phyloP scores from a whole-genome alignment of 2,329 filamentous ascomycete genomes.

The Fusarium drepaniforme region DNA sequence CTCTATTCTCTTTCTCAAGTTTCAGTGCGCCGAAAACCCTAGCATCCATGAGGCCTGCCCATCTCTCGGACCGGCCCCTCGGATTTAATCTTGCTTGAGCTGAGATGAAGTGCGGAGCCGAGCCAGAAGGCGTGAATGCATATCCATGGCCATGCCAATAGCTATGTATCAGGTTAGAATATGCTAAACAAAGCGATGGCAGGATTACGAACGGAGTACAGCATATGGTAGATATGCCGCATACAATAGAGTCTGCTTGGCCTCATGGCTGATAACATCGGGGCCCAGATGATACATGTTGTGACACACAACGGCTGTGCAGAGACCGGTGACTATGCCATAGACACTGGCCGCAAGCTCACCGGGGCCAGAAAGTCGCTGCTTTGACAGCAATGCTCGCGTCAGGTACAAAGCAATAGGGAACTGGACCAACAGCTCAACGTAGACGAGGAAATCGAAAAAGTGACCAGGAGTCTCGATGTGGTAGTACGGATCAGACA shows the following conservation, averaged over 20 bases:
- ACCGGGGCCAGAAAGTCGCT: neutral
- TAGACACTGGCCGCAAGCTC: neutral
- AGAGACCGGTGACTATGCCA: neutral
- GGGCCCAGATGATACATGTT: neutral
- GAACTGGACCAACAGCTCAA: neutral
- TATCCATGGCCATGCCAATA: neutral
- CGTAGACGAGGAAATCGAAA: neutral
- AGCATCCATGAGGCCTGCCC: no score
- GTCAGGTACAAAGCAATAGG: neutral
- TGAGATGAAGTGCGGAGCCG: neutral
- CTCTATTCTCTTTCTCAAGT: neutral
- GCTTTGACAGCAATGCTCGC: neutral
- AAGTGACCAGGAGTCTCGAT: neutral
- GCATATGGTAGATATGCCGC: slow-evolving; percentile 1
- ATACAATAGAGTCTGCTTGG: neutral
- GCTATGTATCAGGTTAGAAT: neutral
- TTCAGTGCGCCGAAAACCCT: neutral
- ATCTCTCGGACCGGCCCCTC: neutral
- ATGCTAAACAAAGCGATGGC: no score
- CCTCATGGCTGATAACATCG: neutral
- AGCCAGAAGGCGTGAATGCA: neutral
- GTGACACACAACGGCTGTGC: neutral
- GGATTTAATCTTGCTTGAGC: neutral
- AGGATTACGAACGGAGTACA: neutral
- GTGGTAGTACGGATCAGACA: slow-evolving; percentile 15